Evolutionary conservation across 2,329 filamentous ascomycete species (phyloP), one percentile per base, ranked within the genome.

Genomic region (Fusarium tanahbumbuense): DNA sequence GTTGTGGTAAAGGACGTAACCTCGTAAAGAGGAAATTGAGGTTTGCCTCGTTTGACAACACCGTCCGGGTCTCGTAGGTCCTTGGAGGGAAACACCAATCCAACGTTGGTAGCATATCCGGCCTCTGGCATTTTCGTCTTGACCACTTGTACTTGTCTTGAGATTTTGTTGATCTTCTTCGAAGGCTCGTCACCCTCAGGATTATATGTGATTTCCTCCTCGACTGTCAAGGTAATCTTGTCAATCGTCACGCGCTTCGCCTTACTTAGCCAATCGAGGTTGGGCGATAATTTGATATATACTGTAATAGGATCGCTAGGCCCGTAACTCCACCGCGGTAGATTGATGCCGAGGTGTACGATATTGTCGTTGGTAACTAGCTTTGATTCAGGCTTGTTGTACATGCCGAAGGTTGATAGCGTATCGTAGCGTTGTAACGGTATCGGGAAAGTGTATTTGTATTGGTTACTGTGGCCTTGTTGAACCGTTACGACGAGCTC

Each of bases 121-220:
- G 92, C 89, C 77, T 97, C 94, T 4, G 96, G 93, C 82, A 99
- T 85, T 79, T 92, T 97, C 56, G 92, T 88, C 53, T 93, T 92
- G 30, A 99, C 90, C 1, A 85, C 83, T 76, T 98, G 93, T 2
- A 91, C 91, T 74, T 95, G 92, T 79, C 94, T 96, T 27, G 92
- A 91, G 71, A 99, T 84, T 60, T 91, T 92, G 80, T 97, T 98
- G 72, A 93, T 85, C 80, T 97, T 98, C 71, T 93, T 93, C 32
- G 92, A 92, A 28, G 94, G 94, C 78, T 98, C 96, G 77, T 98
- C 96, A 50, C 96, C 96, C 81, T 98, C 95, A 30, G 96, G 96
- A 72, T 99, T 98, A 82, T 93, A 99, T n/a, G 96, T 97, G 63
- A 98, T 97, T 78, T 98, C 95, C 81, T 99, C 96, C 77, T 98